Evolutionary conservation across 2,329 filamentous ascomycete species (phyloP).

Genomic region (Ascocoryne sarcoides): DNA sequence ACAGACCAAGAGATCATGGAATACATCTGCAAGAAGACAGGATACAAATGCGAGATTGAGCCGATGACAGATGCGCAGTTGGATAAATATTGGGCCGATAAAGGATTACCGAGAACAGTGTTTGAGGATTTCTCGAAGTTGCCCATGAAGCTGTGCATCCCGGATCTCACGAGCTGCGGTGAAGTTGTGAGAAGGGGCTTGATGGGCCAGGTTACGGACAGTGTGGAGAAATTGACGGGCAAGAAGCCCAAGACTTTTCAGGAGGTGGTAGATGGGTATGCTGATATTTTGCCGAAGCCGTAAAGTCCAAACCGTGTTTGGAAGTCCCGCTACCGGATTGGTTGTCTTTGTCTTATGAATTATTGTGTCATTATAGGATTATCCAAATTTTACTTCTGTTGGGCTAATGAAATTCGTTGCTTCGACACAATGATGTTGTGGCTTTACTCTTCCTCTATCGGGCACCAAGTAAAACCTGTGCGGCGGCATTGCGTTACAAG

Average conservation of each 20-base stretch:
- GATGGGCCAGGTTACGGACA: slow-evolving; percentile 3
- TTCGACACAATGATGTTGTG: too few relatives aligned
- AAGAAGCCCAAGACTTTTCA: background rate
- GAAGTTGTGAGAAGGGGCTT: slow-evolving; percentile 6
- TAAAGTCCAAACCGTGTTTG: too few relatives aligned
- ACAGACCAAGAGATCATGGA: slow-evolving; percentile 16
- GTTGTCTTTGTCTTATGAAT: too few relatives aligned
- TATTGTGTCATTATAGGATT: too few relatives aligned
- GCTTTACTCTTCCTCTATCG: too few relatives aligned
- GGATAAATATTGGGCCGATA: slow-evolving; percentile 3
- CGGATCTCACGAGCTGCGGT: slow-evolving; percentile 15
- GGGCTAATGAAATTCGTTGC: too few relatives aligned
- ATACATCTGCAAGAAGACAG: slow-evolving; percentile 15
- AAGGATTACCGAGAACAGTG: slow-evolving; percentile 13
- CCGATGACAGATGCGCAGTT: slow-evolving; percentile 16
- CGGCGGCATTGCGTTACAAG: too few relatives aligned
- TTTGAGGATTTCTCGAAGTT: slow-evolving; percentile 11
- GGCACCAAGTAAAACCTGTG: too few relatives aligned
- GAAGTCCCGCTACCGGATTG: too few relatives aligned
- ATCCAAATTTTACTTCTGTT: too few relatives aligned
- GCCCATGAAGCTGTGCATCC: slow-evolving; percentile 16
- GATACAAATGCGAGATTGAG: slow-evolving; percentile 13
- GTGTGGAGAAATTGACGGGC: slow-evolving; percentile 4
- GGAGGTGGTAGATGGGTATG: slow-evolving; percentile 4
- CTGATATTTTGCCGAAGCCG: background rate